Base-by-base conservation (phyloP, 768 basidiomycete species). In the Pisolithus marmoratus region DNA sequence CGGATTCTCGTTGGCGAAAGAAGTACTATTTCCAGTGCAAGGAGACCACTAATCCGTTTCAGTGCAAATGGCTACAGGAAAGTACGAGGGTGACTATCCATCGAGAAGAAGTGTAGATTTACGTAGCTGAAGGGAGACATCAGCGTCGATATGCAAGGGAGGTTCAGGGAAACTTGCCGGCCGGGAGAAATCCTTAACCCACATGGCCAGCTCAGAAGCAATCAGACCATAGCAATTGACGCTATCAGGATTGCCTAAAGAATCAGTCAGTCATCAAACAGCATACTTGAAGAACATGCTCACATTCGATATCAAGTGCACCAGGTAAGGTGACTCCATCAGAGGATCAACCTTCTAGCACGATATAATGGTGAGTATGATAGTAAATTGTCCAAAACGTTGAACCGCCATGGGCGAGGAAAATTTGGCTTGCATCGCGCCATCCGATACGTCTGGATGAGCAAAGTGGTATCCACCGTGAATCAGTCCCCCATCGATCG, bases 41-140 rank as follows among this genome's bases (percentile, higher is more conserved):
- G 72, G 74, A 9, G 58, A 77, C 85, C 85, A 87, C 84, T 84
- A 86, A 61, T 77, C 70, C 11, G 81, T 83, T 4, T 79, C 82
- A 26, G 80, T 80, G 56, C 85, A 85, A 51, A 84, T 82, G 38
- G 79, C 80, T 78, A 50, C 5, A 46, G 6, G 12, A 31, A 40
- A 0, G 20, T 8, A 38, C 40, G 31, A 15, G 45, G 41, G 14
- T 20, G 11, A 17, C 19, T 29, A 6, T 11, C 11, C 20, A 8
- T 17, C 2, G 26, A 40, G 17, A 20, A 4, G 44, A 38, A 19
- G 41, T 38, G 24, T 37, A 46, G 34, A 63, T 58, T 36, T 48
- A 74, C 78, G 66, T 37, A 75, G 76, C 54, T 68, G 77, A 23
- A 24, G 38, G 48, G 19, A 23, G 17, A 22, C 24, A 46, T n/a